A percentile compares a stretch with the other conserved stretches of the same genome.
phyloP scores from a whole-genome alignment of 345 rosid genomes.

The Litchi chinensis region DNA sequence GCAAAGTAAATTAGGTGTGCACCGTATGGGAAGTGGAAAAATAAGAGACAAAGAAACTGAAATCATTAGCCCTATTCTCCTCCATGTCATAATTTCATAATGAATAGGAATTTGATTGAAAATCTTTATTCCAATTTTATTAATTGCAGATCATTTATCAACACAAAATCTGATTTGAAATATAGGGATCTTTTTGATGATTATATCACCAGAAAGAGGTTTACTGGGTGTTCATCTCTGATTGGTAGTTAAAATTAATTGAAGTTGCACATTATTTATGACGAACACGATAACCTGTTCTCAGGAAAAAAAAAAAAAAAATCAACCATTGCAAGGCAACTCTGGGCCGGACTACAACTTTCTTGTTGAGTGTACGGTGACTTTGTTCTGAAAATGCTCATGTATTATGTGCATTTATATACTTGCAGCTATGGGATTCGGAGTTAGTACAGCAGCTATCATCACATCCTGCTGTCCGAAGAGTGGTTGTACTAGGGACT shows the following conservation, averaged over 20 bases:
- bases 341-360: neutral
- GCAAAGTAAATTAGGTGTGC: neutral
- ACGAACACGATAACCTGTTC: neutral
- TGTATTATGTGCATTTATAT: constrained; percentile 1
- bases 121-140: neutral
- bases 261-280: neutral
- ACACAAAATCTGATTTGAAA: neutral
- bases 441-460: constrained; percentile 67
- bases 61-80: neutral
- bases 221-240: neutral
- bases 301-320: neutral
- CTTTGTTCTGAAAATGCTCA: neutral
- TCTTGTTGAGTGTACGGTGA: neutral
- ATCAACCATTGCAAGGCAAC: neutral
- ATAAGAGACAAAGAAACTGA: neutral
- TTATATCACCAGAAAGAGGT: neutral
- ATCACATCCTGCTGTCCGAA: constrained; percentile 65
- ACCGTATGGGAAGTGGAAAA: neutral
- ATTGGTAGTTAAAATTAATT: neutral
- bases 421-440: constrained; percentile 78
- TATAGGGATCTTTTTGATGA: neutral
- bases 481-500: constrained; percentile 84
- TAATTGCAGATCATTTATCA: neutral
- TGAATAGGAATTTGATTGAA: neutral
- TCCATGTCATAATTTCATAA: neutral